Evolutionary conservation across 306 rosid species (phyloP).

Genomic region (Medicago ruthenica): DNA sequence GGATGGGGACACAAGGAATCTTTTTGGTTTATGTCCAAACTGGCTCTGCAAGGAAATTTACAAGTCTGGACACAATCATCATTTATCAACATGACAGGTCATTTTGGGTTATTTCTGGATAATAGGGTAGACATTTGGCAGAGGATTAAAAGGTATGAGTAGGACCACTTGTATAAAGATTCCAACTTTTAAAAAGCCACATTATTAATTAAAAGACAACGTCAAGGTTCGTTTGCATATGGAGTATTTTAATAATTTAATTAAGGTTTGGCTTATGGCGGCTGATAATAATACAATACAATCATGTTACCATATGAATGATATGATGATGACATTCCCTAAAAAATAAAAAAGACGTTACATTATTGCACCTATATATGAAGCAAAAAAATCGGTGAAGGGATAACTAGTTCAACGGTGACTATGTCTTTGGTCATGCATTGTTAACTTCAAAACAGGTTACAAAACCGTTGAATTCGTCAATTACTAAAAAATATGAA

Average conservation of each 20-base stretch:
- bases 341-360: not conserved
- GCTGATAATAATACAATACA: constrained; percentile 6
- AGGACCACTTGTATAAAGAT: constrained; percentile 39
- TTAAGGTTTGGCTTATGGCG: not conserved
- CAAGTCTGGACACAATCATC: not conserved
- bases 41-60: constrained; percentile 24
- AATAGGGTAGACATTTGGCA: constrained; percentile 21
- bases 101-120: constrained; percentile 14
- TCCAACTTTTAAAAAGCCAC: constrained; percentile 8
- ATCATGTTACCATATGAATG: not conserved
- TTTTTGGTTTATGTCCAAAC: constrained; percentile 23
- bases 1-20: constrained; percentile 39
- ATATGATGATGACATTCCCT: not conserved
- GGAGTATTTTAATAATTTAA: not conserved
- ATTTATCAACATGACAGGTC: constrained; percentile 32
- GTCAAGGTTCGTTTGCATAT: not conserved
- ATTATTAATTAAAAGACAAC: not conserved
- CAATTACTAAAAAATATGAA: not conserved
- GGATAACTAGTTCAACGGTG: not conserved
- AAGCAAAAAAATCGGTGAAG: too few relatives aligned
- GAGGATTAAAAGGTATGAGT: not conserved
- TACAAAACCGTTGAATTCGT: not conserved
- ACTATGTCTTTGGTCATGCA: not conserved
- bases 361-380: not conserved
- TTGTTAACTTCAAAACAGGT: not conserved